phyloP scores from a whole-genome alignment of 176 grass and related monocot genomes.

The Pharus latifolius region DNA sequence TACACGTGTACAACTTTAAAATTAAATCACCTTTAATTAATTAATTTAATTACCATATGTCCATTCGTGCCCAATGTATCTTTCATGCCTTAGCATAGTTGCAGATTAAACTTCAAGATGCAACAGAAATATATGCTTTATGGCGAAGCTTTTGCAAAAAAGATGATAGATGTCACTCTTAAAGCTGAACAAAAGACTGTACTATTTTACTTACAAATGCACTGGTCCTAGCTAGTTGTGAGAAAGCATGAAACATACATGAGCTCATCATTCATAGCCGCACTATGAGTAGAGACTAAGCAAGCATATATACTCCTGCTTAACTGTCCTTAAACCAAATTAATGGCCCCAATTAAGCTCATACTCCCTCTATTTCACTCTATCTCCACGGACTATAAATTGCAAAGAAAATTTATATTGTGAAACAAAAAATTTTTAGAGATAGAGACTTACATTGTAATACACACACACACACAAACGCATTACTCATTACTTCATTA shows the following conservation, averaged over 20 bases:
- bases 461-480: too few species aligned
- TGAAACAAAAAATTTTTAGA: too few species aligned
- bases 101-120: too few species aligned
- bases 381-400: too few species aligned
- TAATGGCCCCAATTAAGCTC: background rate
- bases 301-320: background rate
- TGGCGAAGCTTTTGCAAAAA: slow-evolving; percentile 24
- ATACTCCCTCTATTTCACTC: background rate
- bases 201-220: slow-evolving; percentile 14
- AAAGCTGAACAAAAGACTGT: slow-evolving; percentile 55
- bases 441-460: too few species aligned
- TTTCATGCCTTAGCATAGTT: background rate
- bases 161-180: slow-evolving; percentile 45
- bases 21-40: too few species aligned
- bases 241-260: background rate
- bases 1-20: background rate
- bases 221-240: slow-evolving; percentile 13
- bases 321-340: too few species aligned
- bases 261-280: too few species aligned
- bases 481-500: too few species aligned
- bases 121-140: background rate
- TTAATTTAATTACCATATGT: too few species aligned
- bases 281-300: background rate
- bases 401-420: too few species aligned
- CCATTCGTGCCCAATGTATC: too few species aligned